A percentile compares a stretch with the other conserved stretches of the same genome.
Evolutionary conservation across 495 filamentous ascomycete genomes (phyloP).

Genomic region (Aspergillus funiculosus): DNA sequence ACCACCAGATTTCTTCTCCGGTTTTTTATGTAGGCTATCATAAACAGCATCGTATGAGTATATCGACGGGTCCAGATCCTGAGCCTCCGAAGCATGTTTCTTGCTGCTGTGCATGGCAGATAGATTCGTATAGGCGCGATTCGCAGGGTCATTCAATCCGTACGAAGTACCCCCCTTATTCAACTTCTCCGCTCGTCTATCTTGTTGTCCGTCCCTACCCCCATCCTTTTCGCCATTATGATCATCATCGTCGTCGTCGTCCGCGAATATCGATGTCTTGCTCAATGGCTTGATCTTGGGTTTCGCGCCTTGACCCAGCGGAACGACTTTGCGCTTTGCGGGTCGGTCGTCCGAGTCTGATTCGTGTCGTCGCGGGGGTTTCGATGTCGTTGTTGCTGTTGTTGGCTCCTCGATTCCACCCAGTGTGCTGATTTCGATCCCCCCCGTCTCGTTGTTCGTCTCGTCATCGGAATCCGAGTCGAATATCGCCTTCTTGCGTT

Average conservation of each 20-base stretch:
- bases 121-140: conserved; percentile 42
- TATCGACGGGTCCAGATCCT: conserved; percentile 46
- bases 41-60: conserved; percentile 56
- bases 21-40: conserved; percentile 45
- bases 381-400: conserved; percentile 14
- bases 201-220: not conserved
- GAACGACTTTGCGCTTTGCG: conserved; percentile 33
- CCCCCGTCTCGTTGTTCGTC: conserved; percentile 25
- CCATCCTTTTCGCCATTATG: conserved; percentile 4
- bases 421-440: conserved; percentile 38
- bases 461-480: conserved; percentile 45
- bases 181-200: conserved; percentile 12
- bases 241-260: conserved; percentile 36
- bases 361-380: conserved; percentile 10
- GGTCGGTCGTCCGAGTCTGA: conserved; percentile 20
- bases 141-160: conserved; percentile 17
- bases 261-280: conserved; percentile 41
- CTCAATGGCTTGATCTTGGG: conserved; percentile 24
- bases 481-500: conserved; percentile 48
- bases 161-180: not conserved
- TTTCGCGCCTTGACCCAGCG: conserved; percentile 25
- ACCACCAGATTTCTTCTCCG: conserved; percentile 21
- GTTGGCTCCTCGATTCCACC: conserved; percentile 33
- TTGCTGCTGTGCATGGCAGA: conserved; percentile 44
- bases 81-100: conserved; percentile 43